Evolutionary conservation across 1,284 basidiomycete genomes (phyloP), one percentile per base, ranked within the genome.

Genomic region (Chalciporus sp.): DNA sequence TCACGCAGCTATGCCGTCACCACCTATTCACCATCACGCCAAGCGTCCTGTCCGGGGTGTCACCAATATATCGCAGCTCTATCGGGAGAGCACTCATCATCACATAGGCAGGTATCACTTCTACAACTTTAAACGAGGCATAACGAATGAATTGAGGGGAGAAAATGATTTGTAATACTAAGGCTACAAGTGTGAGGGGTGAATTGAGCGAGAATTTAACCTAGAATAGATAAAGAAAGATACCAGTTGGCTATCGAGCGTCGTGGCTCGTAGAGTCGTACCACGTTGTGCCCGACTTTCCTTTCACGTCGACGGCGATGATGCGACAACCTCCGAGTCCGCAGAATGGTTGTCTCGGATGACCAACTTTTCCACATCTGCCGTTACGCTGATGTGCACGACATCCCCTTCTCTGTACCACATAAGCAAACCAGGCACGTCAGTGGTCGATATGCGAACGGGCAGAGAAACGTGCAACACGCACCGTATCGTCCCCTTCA

Each of bases 401-500:
- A 53, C 58, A 48, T 73, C 73, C 0, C 74, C 72, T 39, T 74
- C 66, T 19, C 72, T 76, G 10, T 52, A 28, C 43, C n/a, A 2
- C 28, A 8, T n/a, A 23, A 4, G 19, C 23, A 10, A 33, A 31
- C 9, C 9, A n/a, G 37, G 47, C 14, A 29, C 9, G 27, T 53
- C 16, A 43, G 27, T 28, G 39, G n/a, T 20, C 26, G 10, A 46
- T 26, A 23, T 2, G 8, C 11, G 26, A 43, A 29, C 17, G 12
- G 27, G 20, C 9, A 51, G 28, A 14, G 16, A 5, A 51, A 10
- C 7, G 5, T 12, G 20, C 26, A 49, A 23, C 26, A 47, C 82
- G 47, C 57, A 88, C 88, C 88, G 76, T 62, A 94, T 84, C 3
- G 83, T 86, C 1, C 92, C 92, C 46, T 78, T 78, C 59, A 95